Conservation (phyloP, 805 yeast genomes). For the Zygosaccharomyces bisporus region DNA sequence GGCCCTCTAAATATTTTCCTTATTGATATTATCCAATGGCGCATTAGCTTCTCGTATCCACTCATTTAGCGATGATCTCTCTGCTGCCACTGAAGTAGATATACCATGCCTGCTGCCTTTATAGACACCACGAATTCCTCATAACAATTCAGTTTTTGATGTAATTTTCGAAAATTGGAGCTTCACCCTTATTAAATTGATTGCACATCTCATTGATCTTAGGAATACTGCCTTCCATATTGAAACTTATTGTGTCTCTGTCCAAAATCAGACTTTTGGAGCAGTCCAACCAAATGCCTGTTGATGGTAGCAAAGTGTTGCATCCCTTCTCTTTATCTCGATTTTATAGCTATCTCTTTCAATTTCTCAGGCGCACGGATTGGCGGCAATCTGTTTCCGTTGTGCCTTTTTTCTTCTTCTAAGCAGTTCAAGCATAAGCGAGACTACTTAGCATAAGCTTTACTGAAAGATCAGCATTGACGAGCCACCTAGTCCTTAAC, state of each 20-base stretch:
- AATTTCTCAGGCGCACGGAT: neutral
- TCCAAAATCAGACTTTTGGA: neutral
- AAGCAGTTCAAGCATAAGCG: too few relatives aligned
- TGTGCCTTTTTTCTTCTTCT: neutral
- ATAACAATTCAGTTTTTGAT: too few relatives aligned
- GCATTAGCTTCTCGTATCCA: neutral
- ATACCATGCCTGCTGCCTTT: too few relatives aligned
- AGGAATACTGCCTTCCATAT: neutral
- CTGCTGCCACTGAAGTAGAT: neutral
- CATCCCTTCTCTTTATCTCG: neutral
- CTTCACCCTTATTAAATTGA: neutral
- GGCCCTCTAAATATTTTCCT: neutral
- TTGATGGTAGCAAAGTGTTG: neutral
- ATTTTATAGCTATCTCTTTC: neutral
- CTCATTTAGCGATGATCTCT: neutral
- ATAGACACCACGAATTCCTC: too few relatives aligned
- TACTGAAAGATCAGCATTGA: too few relatives aligned
- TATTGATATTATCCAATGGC: neutral
- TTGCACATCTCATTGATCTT: neutral
- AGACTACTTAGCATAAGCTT: too few relatives aligned
- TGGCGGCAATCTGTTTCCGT: neutral
- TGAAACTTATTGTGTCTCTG: neutral
- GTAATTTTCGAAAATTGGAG: neutral
- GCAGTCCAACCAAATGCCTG: neutral
- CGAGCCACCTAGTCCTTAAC: too few relatives aligned